Base-by-base conservation (phyloP, 1,284 basidiomycete genomes). In the Trichosporon sp. region DNA sequence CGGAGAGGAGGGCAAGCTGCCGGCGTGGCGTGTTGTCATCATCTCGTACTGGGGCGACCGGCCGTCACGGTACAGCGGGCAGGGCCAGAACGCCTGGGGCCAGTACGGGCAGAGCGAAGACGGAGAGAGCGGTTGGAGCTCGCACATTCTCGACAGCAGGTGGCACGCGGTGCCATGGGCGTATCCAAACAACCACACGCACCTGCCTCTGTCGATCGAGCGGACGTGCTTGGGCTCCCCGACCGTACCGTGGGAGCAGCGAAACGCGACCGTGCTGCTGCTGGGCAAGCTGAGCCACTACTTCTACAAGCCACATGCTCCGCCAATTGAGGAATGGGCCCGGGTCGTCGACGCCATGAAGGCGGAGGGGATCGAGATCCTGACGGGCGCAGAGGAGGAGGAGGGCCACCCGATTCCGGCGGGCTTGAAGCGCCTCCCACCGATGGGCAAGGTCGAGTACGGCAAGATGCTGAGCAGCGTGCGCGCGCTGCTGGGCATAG, bases 201-300 rank as follows among this genome's bases (percentile, higher is more conserved):
- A 19, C 75, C 78, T 83, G 7, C 78, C 81, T 0, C 79, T 83
- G 66, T 76, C 79, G 4, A 77, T 84, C 69, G 80, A 83, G 73
- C 73, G 78, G 35, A 71, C 74, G 7, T 84, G 83, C 67, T 66
- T 77, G 19, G 67, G 71, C 5, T 67, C 78, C 0, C 77, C 77
- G 8, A 61, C 76, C 21, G 76, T 68, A 10, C 73, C 77, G 14
- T 74, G 73, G n/a, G 72, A 69, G 2, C 72, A 79, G 38, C 73
- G 80, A 35, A 68, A 75, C 16, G 72, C 81, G 56, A 67, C 75
- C 14, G 78, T 80, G 5, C 73, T 84, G 35, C 73, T 84, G 26
- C 73, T 83, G 31, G 81, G 80, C 66, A 84, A 84, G 68, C 19
- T 35, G 6, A 43, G 59, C 14, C 2, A 5, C 16, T 70, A 70